These are phyloP conservation scores for Polygonum aviculare DNA, from an alignment of 148 eudicot genomes.

Conservation along the genomic window DNA sequence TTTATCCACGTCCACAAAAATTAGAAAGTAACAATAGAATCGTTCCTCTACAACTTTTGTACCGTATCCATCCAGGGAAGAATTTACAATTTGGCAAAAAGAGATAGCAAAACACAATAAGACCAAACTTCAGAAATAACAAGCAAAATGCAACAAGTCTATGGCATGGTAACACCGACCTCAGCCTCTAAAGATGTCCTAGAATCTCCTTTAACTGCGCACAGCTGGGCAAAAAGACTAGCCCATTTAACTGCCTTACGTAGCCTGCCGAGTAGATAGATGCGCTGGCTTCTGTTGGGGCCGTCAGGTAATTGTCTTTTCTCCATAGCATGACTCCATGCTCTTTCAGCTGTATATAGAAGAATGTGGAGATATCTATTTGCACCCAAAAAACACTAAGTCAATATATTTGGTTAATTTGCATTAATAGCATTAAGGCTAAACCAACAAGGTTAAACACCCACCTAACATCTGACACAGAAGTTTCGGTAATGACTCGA, in stretches of 20 bases:
- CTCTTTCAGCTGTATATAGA: conserved; percentile 79
- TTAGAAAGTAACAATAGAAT: not conserved
- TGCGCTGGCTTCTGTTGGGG: conserved; percentile 78
- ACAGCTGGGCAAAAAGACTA: conserved; percentile 68
- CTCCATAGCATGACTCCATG: conserved; percentile 99
- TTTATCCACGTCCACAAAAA: not conserved
- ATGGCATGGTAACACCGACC: conserved; percentile 28
- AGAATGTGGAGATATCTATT: conserved; percentile 5
- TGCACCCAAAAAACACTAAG: not conserved
- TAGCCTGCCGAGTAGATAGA: conserved; percentile 81
- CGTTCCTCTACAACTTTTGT: not conserved
- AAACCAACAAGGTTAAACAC: not conserved
- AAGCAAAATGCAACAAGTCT: conserved; percentile 2
- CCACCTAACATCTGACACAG: conserved; percentile 90
- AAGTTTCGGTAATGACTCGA: conserved; percentile 47
- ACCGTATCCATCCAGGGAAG: not conserved
- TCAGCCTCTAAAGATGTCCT: conserved; percentile 97
- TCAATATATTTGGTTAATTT: not conserved
- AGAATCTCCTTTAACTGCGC: conserved; percentile 84
- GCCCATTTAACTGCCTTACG: conserved; percentile 97
- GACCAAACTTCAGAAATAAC: not conserved
- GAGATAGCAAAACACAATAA: not conserved
- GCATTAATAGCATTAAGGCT: not conserved
- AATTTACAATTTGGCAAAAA: not conserved
- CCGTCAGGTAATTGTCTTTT: conserved; percentile 93